phyloP scores from a whole-genome alignment of 805 yeast genomes.

The Candida argentea region DNA sequence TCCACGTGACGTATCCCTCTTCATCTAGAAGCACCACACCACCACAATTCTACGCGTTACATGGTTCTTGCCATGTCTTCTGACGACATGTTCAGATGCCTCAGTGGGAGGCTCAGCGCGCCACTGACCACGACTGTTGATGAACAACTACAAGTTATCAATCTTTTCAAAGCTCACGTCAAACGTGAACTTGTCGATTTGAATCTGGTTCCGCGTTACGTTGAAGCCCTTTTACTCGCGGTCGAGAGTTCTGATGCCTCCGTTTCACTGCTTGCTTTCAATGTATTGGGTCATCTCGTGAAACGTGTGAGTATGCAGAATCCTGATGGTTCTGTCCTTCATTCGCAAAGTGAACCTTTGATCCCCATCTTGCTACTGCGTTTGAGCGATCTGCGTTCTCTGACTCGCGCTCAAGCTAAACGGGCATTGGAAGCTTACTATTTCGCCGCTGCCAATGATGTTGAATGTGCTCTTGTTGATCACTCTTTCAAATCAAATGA shows the following conservation, averaged over 20 bases:
- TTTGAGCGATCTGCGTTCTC: constrained; percentile 30
- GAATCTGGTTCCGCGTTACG: constrained; percentile 37
- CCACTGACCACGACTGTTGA: constrained; percentile 5
- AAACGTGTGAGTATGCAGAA: constrained; percentile 54
- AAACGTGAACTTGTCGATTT: constrained; percentile 46
- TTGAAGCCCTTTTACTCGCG: constrained; percentile 39
- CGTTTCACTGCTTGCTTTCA: constrained; percentile 34
- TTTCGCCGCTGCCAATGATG: constrained; percentile 39
- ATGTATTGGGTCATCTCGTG: constrained; percentile 44
- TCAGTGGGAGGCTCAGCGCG: no score
- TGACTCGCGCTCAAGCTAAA: constrained; percentile 34
- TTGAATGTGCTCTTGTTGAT: constrained; percentile 35
- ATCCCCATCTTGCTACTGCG: constrained; percentile 43
- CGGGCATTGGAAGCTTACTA: constrained; percentile 45
- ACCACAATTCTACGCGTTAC: no score
- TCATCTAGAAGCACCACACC: no score
- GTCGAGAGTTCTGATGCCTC: constrained; percentile 27
- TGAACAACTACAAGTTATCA: constrained; percentile 11
- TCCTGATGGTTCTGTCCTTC: constrained; percentile 25
- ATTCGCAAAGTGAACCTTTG: constrained; percentile 31
- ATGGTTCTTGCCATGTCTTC: no score
- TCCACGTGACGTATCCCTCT: no score
- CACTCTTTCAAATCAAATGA: constrained; percentile 33
- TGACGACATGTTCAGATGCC: no score
- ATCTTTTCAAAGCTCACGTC: constrained; percentile 40